Percentiles rank a stretch among this genome's conserved stretches.
Conservation (phyloP, 306 rosid species). For the Prunus padus region DNA sequence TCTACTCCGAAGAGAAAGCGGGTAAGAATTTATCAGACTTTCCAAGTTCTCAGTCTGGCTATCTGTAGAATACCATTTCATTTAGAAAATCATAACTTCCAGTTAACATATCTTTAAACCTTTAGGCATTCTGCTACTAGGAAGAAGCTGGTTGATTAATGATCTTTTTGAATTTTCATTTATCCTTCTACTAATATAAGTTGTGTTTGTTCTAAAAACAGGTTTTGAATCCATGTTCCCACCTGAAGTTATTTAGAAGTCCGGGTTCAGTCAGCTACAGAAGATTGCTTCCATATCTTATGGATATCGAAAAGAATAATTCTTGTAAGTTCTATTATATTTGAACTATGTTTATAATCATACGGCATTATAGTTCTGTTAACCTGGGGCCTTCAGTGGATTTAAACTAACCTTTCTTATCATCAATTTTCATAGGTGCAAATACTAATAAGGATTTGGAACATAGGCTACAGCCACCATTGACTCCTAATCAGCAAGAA, state of each 20-base stretch:
- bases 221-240: slow-evolving; percentile 50
- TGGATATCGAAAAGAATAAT: slow-evolving; percentile 32
- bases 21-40: slow-evolving; percentile 30
- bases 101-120: neutral
- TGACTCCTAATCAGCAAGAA: slow-evolving; percentile 22
- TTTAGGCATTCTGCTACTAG: neutral
- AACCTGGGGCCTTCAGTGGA: slow-evolving; percentile 1
- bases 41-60: neutral
- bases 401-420: slow-evolving; percentile 16
- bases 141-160: neutral
- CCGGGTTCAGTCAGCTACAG: slow-evolving; percentile 55
- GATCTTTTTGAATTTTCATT: neutral
- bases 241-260: slow-evolving; percentile 40
- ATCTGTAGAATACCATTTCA: neutral
- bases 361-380: neutral
- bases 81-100: neutral
- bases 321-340: slow-evolving; percentile 29
- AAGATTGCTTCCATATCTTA: slow-evolving; percentile 67
- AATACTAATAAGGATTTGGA: slow-evolving; percentile 35
- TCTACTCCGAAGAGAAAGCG: slow-evolving; percentile 28
- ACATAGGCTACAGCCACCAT: slow-evolving; percentile 19
- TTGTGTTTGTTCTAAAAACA: slow-evolving; percentile 23
- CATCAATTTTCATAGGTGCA: slow-evolving; percentile 29
- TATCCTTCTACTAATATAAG: slow-evolving; percentile 7
- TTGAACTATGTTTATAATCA: neutral